Evolutionary conservation across 75 land plant genomes (phyloP), one percentile per base, ranked within the genome.

Genomic region (Selaginella moellendorffii): DNA sequence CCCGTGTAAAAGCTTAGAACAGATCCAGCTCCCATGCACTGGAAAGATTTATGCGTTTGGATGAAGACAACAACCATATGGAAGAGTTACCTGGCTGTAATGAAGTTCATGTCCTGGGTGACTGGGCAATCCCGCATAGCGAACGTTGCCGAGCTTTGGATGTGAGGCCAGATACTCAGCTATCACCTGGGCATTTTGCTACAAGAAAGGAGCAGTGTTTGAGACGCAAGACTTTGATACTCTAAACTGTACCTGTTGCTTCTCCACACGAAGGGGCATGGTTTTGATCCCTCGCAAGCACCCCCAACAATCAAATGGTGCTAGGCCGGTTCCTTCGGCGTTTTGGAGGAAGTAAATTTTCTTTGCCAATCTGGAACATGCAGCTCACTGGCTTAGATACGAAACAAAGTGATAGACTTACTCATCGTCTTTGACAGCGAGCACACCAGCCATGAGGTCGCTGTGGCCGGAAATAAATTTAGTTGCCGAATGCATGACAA

Each of bases 401-500:
- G 62, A n/a, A 46, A 36, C 14, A 36, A 36, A 42, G 27, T 22
- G 42, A 52, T 17, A 53, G 52, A 63, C 42, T 10, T 42, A 91
- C 96, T 95, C 85, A 69, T 93, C 90, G 8, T 82, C 96, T 69
- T 82, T 88, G 0, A 93, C 83, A 65, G 98, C 87, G 63, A 93
- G 83, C 31, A 89, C 81, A 5, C 98, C 98, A 19, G 96, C 98
- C 98, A 93, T 89, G n/a, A 93, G 63, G 76, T 93, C 98, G 71
- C 98, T 93, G 61, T 93, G 98, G n/a, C 98, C 98, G 65, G 89
- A 63, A 67, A 89, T 88, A 54, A 93, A 93, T 68, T 93, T 93
- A 24, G 98, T 93, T 24, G 90, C 98, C 1, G 98, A 93, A 71
- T 89, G 87, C 98, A 93, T 93, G 30, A 93, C 96, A 68, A 93